A percentile compares a stretch with the other conserved stretches of the same genome.
Evolutionary conservation across 208 protist genomes (phyloP).

Genomic region (Leishmania amazonensis): DNA sequence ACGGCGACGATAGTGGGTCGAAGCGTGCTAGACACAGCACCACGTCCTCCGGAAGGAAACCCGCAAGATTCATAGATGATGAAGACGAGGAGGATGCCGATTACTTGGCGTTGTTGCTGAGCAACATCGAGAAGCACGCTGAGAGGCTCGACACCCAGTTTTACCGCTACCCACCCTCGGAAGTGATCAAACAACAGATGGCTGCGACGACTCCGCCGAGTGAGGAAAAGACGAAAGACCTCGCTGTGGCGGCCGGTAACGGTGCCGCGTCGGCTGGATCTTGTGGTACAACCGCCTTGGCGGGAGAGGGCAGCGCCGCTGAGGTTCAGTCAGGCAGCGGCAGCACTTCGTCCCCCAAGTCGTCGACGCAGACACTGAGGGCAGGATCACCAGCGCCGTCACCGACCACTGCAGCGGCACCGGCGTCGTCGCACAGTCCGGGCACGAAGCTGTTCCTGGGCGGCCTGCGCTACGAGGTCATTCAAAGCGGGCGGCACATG

Average conservation of each 20-base stretch:
- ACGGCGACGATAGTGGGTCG: not conserved
- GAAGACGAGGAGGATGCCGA: constrained; percentile 19
- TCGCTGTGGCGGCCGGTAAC: not conserved
- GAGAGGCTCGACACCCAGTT: constrained; percentile 40
- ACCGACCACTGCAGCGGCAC: not conserved
- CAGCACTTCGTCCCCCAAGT: not conserved
- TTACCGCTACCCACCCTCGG: constrained; percentile 54
- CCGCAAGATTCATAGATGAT: not conserved
- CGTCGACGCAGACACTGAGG: not conserved
- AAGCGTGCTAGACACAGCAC: not conserved
- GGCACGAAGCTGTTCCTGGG: constrained; percentile 86
- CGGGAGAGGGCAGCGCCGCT: not conserved
- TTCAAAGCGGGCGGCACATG: constrained; percentile 65
- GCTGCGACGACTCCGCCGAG: not conserved
- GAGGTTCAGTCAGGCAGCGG: not conserved
- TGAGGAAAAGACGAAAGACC: constrained; percentile 13
- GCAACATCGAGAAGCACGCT: constrained; percentile 31
- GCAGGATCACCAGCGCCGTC: not conserved
- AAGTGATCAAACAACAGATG: constrained; percentile 47
- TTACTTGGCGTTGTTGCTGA: constrained; percentile 26
- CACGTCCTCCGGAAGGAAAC: not conserved
- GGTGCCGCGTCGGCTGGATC: not conserved
- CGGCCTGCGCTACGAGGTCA: constrained; percentile 85
- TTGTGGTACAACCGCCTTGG: not conserved
- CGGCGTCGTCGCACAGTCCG: constrained; percentile 4